These are phyloP conservation scores for Colletotrichum karsti DNA, from an alignment of 2,329 filamentous ascomycete genomes.

Conservation along the genomic window DNA sequence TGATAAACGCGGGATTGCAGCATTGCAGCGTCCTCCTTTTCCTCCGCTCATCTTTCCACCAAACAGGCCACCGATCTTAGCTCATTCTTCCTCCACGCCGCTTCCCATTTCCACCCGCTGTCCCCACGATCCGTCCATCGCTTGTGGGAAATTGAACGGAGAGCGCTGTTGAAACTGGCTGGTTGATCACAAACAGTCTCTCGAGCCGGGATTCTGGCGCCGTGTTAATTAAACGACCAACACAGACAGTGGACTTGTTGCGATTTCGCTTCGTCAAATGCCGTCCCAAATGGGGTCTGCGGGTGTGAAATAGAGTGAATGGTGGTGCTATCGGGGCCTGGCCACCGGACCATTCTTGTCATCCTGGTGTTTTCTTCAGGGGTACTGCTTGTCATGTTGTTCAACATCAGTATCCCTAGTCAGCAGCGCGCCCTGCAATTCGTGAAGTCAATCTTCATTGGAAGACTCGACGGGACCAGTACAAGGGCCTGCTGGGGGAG, in stretches of 20 bases:
- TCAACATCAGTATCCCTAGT: neutral
- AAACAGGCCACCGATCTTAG: neutral
- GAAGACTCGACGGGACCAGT: neutral
- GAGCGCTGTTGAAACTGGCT: neutral
- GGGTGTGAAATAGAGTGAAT: constrained; percentile 13
- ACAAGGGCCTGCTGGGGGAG: neutral
- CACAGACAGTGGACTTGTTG: neutral
- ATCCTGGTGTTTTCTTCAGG: neutral
- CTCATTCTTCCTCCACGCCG: neutral
- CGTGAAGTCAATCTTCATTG: neutral
- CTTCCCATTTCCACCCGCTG: neutral
- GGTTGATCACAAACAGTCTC: neutral
- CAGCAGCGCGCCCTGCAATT: neutral
- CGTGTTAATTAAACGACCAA: constrained; percentile 17
- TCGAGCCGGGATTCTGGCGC: neutral
- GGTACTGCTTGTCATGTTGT: constrained; percentile 1
- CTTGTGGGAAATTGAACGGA: constrained; percentile 12
- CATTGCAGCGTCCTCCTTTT: neutral
- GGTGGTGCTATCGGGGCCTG: constrained; percentile 13
- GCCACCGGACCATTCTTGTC: constrained; percentile 4
- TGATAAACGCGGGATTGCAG: neutral
- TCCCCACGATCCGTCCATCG: constrained; percentile 14
- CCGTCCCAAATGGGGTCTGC: neutral
- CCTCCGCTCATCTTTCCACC: neutral
- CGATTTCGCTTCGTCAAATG: neutral